Conservation (phyloP, 176 grass and related monocot species). For the Hyparrhenia diplandra region DNA sequence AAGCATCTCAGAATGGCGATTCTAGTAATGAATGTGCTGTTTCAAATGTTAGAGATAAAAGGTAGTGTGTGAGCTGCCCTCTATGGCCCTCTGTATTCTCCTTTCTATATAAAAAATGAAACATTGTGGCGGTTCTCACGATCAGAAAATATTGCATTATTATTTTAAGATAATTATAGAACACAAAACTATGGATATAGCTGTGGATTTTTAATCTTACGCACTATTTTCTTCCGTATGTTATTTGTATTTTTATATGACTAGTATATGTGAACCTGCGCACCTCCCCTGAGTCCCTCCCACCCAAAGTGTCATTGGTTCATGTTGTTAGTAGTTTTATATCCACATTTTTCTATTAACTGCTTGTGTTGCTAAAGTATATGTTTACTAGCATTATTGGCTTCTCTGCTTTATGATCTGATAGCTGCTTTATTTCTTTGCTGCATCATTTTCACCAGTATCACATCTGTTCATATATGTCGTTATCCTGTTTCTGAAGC, state of each 20-base stretch:
- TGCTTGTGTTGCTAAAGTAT: neutral
- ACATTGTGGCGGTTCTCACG: neutral
- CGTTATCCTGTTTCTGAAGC: conserved; percentile 51
- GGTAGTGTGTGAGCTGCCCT: conserved; percentile 30
- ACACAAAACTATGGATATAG: neutral
- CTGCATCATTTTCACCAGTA: conserved; percentile 35
- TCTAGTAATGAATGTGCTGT: conserved; percentile 4
- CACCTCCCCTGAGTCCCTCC: neutral
- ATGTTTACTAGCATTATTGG: conserved; percentile 1
- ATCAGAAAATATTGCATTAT: neutral
- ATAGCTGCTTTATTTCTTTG: conserved; percentile 22
- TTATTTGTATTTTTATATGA: neutral
- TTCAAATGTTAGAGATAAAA: conserved; percentile 35
- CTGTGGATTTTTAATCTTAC: neutral
- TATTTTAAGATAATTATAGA: neutral
- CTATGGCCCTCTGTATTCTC: neutral
- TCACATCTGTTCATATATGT: conserved; percentile 50
- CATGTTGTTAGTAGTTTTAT: neutral
- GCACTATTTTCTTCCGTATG: neutral
- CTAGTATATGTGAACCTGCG: neutral
- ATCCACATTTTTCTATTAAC: neutral
- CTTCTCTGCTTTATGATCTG: conserved; percentile 14
- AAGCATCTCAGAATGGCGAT: conserved; percentile 19
- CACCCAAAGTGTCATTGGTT: neutral
- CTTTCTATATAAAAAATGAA: conserved; percentile 12